Evolutionary conservation across 2,329 filamentous ascomycete genomes (phyloP).

Genomic region (Hypoxylon sp.): DNA sequence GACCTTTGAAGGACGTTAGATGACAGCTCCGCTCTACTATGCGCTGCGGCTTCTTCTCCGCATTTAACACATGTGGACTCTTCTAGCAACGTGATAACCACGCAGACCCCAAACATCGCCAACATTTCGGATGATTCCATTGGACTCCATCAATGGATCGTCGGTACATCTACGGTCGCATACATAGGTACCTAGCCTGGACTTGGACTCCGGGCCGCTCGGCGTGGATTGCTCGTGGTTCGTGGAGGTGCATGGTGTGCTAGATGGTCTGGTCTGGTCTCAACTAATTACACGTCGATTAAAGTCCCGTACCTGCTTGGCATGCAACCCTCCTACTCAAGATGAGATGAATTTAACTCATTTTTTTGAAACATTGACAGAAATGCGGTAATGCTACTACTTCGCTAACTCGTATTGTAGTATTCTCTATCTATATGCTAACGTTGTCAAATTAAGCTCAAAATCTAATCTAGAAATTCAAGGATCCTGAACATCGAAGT

Average conservation of each 20-base stretch:
- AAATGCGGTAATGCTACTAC: background rate
- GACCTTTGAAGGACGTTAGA: background rate
- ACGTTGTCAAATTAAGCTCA: constrained; percentile 41
- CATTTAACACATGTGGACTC: constrained; percentile 24
- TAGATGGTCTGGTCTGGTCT: constrained; percentile 11
- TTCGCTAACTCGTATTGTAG: background rate
- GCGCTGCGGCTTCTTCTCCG: constrained; percentile 11
- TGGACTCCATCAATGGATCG: constrained; percentile 15
- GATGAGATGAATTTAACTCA: background rate
- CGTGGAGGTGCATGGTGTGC: constrained; percentile 17
- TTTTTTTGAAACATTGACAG: background rate
- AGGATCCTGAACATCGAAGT: constrained; percentile 12
- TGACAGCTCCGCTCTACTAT: background rate
- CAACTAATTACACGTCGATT: constrained; percentile 31
- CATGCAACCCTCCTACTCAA: constrained; percentile 26
- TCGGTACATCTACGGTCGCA: constrained; percentile 26
- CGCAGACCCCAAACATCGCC: constrained; percentile 9
- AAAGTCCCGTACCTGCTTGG: constrained; percentile 31
- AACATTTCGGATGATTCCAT: constrained; percentile 14
- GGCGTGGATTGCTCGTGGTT: constrained; percentile 15
- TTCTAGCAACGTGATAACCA: constrained; percentile 21
- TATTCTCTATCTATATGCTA: background rate
- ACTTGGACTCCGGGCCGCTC: constrained; percentile 18
- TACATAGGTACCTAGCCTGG: constrained; percentile 10
- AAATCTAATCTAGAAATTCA: constrained; percentile 26